Conservation (phyloP, 2,329 filamentous ascomycete genomes). For the Diaporthe humulicola region DNA sequence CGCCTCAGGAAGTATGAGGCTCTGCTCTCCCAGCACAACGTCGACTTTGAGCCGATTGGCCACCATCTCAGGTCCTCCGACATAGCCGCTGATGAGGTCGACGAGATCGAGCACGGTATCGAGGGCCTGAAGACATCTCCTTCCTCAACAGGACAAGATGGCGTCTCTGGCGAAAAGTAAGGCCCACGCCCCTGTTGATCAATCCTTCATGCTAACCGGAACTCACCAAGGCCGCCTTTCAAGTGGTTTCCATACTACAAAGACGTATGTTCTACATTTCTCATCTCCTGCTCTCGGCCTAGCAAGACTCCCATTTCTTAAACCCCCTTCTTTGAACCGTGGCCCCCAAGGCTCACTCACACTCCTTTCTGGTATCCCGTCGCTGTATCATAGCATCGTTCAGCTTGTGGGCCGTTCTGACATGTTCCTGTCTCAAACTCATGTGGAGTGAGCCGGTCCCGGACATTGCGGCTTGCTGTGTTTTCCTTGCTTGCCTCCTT, state of each 20-base stretch:
- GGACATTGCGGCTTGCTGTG: background rate
- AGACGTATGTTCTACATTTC: constrained; percentile 56
- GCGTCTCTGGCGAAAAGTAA: constrained; percentile 50
- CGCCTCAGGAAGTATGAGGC: constrained; percentile 78
- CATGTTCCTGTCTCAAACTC: background rate
- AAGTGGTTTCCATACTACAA: constrained; percentile 67
- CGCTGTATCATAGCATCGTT: background rate
- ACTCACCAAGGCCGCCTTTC: constrained; percentile 48
- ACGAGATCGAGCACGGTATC: constrained; percentile 69
- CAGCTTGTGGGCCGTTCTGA: background rate
- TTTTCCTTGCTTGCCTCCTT: background rate
- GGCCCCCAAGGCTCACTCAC: background rate
- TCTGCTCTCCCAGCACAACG: constrained; percentile 74
- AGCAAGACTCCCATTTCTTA: background rate
- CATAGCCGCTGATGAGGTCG: constrained; percentile 62
- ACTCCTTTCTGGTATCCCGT: background rate
- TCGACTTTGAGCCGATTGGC: constrained; percentile 77
- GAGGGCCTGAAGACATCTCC: constrained; percentile 67
- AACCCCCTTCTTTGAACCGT: background rate
- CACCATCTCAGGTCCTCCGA: constrained; percentile 60
- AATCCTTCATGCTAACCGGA: constrained; percentile 47
- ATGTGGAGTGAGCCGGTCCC: background rate
- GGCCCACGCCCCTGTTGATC: constrained; percentile 36
- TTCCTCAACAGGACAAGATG: constrained; percentile 56
- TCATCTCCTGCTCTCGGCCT: background rate